These are phyloP conservation scores for Penicillium crustosum DNA, from an alignment of 2,329 filamentous ascomycete species.

Conservation along the genomic window DNA sequence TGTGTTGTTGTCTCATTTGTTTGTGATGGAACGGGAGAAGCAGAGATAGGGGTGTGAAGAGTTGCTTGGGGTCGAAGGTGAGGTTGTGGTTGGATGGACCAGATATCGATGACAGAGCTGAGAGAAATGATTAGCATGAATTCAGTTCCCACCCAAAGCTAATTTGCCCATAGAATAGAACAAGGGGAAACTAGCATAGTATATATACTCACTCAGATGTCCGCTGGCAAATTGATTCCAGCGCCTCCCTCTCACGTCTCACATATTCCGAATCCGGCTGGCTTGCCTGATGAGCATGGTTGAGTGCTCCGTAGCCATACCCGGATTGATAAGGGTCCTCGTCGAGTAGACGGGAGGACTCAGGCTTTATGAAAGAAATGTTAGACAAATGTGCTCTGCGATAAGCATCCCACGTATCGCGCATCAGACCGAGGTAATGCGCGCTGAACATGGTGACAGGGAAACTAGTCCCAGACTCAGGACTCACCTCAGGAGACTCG, in stretches of 20 bases:
- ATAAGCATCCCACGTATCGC: slow-evolving; percentile 6
- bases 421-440: slow-evolving; percentile 16
- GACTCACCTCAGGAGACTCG: slow-evolving; percentile 38
- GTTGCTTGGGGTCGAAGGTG: slow-evolving; percentile 42
- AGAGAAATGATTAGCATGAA: neutral
- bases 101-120: slow-evolving; percentile 48
- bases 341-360: slow-evolving; percentile 47
- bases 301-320: slow-evolving; percentile 46
- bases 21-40: slow-evolving; percentile 22
- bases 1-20: slow-evolving; percentile 14
- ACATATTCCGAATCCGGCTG: slow-evolving; percentile 45
- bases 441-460: slow-evolving; percentile 11
- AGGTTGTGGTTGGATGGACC: slow-evolving; percentile 46
- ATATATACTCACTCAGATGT: slow-evolving; percentile 45
- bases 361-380: slow-evolving; percentile 27
- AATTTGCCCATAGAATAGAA: neutral
- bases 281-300: slow-evolving; percentile 36
- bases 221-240: slow-evolving; percentile 49
- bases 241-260: slow-evolving; percentile 46
- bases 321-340: slow-evolving; percentile 47
- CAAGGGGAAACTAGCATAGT: neutral
- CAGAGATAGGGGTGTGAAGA: slow-evolving; percentile 32
- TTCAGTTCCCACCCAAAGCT: neutral
- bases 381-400: slow-evolving; percentile 12
- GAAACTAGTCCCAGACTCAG: neutral